Base-by-base conservation (phyloP, 306 rosid genomes). In the Erythrophleum fordii region DNA sequence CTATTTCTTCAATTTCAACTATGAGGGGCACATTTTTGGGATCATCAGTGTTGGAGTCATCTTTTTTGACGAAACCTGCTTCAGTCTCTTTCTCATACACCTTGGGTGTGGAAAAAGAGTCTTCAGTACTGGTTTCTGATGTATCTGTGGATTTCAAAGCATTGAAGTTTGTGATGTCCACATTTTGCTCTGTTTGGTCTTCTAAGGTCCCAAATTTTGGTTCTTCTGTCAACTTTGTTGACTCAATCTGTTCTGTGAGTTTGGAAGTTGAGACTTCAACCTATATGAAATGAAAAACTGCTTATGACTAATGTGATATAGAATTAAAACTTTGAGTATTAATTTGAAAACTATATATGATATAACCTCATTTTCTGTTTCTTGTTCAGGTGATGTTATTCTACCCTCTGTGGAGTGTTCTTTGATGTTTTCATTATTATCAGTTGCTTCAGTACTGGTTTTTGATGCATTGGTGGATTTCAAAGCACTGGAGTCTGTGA, bases 201-300 rank as follows among this genome's bases (percentile, higher is more conserved):
- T 20, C 16, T 39, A 11, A 7, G 28, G 26, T 37, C 44, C 5
- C 1, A 2, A 68, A n/a, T 53, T 68, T 35, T 39, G 18, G 12
- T 29, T 23, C 61, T 69, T 62, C 72, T 65, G 60, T 37, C 23
- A 25, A 41, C 67, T 23, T 26, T 78, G 58, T 68, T 28, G 73
- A 55, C 10, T n/a, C 48, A 23, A 17, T 28, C 23, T 62, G 23
- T 46, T 76, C 60, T 18, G 17, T 62, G 48, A 65, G 35, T 76
- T 62, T 69, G 23, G 80, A 62, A 34, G 29, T 23, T 44, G 72
- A 48, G 28, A 18, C 80, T 62, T 62, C 55, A 45, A 76, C 61
- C 80, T 76, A 73, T 64, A 31, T 45, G 28, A 34, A n/a, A 25
- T 34, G 51, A 20, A 10, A 52, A 53, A 37, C 28, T 29, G 49